Conservation (phyloP, 495 filamentous ascomycete species). For the Penicillium coffeae region DNA sequence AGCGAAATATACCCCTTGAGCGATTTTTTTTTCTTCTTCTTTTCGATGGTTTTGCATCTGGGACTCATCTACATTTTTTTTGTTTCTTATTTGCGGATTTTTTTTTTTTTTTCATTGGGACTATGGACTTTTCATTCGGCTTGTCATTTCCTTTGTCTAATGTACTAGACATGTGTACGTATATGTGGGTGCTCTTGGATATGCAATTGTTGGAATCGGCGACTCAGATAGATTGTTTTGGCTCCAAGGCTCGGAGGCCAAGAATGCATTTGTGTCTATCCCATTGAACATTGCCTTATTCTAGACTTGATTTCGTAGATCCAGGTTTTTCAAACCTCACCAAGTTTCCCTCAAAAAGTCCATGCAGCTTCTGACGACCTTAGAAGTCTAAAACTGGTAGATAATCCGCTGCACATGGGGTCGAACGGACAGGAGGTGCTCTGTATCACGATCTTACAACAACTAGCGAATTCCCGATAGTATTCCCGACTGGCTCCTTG, state of each 20-base stretch:
- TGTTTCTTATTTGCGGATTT: too few relatives aligned
- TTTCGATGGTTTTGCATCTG: constrained; percentile 8
- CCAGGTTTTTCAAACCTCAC: too few relatives aligned
- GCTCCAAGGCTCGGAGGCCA: neutral
- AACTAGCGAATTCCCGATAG: too few relatives aligned
- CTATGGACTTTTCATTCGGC: neutral
- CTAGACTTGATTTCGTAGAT: too few relatives aligned
- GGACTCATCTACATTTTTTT: constrained; percentile 4
- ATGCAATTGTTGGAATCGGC: neutral
- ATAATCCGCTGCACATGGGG: too few relatives aligned
- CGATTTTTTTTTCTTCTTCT: constrained; percentile 25
- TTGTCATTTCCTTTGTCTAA: neutral
- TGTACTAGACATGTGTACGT: neutral
- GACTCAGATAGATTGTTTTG: neutral
- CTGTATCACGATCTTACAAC: too few relatives aligned
- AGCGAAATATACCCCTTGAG: constrained; percentile 37
- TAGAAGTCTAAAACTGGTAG: too few relatives aligned
- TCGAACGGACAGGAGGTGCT: too few relatives aligned
- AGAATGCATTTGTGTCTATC: neutral
- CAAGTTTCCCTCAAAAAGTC: too few relatives aligned
- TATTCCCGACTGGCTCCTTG: too few relatives aligned
- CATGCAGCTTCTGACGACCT: too few relatives aligned
- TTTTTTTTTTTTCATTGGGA: neutral
- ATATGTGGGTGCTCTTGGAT: neutral
- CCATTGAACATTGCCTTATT: neutral